These are phyloP conservation scores for Plasmodium gonderi DNA, from an alignment of 169 alveolate species.

Conservation along the genomic window DNA sequence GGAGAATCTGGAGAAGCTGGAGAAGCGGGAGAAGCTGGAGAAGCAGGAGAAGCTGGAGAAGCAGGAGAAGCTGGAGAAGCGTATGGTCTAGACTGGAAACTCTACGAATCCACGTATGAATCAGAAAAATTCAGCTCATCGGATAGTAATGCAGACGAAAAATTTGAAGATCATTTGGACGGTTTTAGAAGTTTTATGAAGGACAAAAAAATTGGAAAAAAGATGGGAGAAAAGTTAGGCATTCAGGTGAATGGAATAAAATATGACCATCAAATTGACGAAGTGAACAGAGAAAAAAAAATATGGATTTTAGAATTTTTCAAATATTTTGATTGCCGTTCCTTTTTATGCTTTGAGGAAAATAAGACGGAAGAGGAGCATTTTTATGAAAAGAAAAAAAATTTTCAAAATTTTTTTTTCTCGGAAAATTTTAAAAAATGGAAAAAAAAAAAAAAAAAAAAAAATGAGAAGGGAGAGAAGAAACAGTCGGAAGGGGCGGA, in stretches of 20 bases:
- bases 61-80: neutral
- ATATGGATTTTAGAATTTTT: slow-evolving; percentile 57
- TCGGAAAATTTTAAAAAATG: slow-evolving; percentile 1
- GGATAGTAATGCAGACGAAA: neutral
- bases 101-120: neutral
- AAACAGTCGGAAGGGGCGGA: no score
- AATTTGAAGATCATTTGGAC: slow-evolving; percentile 4
- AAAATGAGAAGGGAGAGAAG: neutral
- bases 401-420: slow-evolving; percentile 38
- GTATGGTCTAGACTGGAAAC: neutral
- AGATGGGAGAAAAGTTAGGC: neutral
- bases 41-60: neutral
- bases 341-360: slow-evolving; percentile 33
- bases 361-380: slow-evolving; percentile 49
- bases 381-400: slow-evolving; percentile 37
- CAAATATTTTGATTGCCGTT: slow-evolving; percentile 32
- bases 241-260: neutral
- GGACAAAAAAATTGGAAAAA: neutral
- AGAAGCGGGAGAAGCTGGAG: neutral
- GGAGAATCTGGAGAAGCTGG: neutral
- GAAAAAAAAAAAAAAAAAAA: neutral
- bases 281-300: neutral
- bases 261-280: neutral
- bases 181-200: neutral
- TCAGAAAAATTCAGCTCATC: slow-evolving; percentile 70